phyloP scores from a whole-genome alignment of 192 early-diverging fungal genomes.

The Endogone sp. region DNA sequence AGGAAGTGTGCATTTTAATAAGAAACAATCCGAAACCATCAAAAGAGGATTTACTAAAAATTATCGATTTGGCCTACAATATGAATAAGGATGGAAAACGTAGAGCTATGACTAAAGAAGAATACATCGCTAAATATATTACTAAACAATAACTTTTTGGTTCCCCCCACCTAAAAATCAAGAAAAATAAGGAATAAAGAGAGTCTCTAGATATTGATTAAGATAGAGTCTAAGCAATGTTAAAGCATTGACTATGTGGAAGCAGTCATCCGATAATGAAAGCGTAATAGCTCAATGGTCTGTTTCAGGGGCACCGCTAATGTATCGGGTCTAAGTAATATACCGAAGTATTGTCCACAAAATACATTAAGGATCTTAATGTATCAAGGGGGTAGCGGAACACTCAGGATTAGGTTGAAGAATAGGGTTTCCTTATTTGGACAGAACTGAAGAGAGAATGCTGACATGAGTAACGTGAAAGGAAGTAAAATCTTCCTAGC shows the following conservation, averaged over 20 bases:
- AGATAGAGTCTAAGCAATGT: constrained; percentile 7
- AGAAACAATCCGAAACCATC: too few relatives aligned
- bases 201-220: background rate
- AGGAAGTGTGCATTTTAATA: too few relatives aligned
- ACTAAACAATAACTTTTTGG: too few relatives aligned
- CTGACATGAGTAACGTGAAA: constrained; percentile 51
- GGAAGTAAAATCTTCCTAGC: constrained; percentile 54
- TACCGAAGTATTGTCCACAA: constrained; percentile 9
- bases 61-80: too few relatives aligned
- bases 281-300: constrained; percentile 45
- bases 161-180: too few relatives aligned
- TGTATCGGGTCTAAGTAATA: constrained; percentile 27
- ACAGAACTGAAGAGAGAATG: constrained; percentile 49
- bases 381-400: constrained; percentile 37
- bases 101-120: too few relatives aligned
- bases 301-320: constrained; percentile 4
- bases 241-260: constrained; percentile 15
- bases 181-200: background rate
- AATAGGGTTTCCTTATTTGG: constrained; percentile 34
- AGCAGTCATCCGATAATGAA: constrained; percentile 48
- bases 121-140: too few relatives aligned
- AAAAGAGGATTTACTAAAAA: too few relatives aligned
- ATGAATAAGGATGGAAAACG: too few relatives aligned
- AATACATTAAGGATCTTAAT: too few relatives aligned
- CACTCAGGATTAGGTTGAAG: constrained; percentile 44